phyloP scores from a whole-genome alignment of 2,329 filamentous ascomycete genomes.

The Clonostachys sp. region DNA sequence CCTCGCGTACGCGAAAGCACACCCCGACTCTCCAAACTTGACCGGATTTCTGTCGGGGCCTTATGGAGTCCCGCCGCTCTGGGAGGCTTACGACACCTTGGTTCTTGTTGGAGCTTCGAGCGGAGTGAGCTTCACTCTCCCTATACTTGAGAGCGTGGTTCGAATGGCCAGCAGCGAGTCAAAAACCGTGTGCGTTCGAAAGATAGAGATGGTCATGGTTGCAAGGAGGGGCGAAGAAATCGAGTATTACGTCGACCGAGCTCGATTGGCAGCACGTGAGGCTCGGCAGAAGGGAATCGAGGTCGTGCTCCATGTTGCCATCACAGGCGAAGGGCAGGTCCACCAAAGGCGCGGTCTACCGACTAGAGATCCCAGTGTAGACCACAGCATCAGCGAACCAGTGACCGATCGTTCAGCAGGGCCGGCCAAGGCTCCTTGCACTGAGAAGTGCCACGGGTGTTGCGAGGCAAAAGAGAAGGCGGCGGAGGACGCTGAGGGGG shows the following conservation, averaged over 20 bases:
- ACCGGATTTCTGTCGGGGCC: constrained; percentile 12
- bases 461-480: background rate
- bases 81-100: constrained; percentile 14
- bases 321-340: background rate
- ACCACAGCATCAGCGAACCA: background rate
- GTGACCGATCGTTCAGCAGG: no score
- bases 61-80: constrained; percentile 11
- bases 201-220: background rate
- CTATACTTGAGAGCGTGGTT: constrained; percentile 12
- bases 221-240: constrained; percentile 7
- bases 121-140: constrained; percentile 12
- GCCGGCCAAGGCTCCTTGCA: background rate
- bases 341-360: background rate
- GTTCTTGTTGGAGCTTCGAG: constrained; percentile 13
- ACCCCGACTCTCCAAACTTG: constrained; percentile 4
- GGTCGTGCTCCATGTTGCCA: background rate
- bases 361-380: background rate
- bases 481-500: background rate
- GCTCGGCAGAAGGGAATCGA: background rate
- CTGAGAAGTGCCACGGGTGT: background rate
- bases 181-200: background rate
- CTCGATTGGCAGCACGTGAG: background rate
- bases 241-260: background rate
- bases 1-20: constrained; percentile 12
- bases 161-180: background rate